These are phyloP conservation scores for Penicillium robsamsonii DNA, from an alignment of 495 filamentous ascomycete genomes.

Conservation along the genomic window DNA sequence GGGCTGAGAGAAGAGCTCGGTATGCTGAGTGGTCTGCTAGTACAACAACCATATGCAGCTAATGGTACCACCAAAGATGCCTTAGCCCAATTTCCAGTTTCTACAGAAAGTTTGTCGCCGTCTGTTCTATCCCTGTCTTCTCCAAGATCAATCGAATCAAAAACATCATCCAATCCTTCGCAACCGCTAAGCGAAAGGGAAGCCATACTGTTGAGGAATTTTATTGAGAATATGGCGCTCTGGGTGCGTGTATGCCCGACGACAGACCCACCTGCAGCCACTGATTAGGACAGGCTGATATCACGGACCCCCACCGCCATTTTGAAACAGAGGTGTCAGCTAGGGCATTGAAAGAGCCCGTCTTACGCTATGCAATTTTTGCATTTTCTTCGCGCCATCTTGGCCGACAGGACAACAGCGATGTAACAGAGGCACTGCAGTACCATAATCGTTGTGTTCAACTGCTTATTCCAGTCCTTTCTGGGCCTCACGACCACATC, in stretches of 20 bases:
- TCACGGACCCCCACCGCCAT: constrained; percentile 32
- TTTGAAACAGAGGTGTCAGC: constrained; percentile 28
- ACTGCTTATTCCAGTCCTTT: constrained; percentile 27
- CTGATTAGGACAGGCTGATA: constrained; percentile 24
- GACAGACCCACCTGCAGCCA: background rate
- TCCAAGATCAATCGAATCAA: background rate
- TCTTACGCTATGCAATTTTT: constrained; percentile 29
- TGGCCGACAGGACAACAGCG: constrained; percentile 17
- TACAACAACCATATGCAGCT: background rate
- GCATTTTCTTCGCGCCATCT: constrained; percentile 34
- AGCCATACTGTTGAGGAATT: constrained; percentile 29
- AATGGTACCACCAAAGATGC: background rate
- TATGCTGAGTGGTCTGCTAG: background rate
- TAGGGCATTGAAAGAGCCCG: constrained; percentile 25
- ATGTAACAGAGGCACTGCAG: constrained; percentile 26
- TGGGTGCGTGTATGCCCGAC: constrained; percentile 22
- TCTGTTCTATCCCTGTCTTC: constrained; percentile 7
- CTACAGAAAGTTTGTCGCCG: constrained; percentile 6
- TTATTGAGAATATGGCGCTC: constrained; percentile 34
- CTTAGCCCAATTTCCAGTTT: background rate
- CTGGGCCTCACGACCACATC: constrained; percentile 20
- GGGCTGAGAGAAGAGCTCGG: background rate
- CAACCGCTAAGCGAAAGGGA: constrained; percentile 23
- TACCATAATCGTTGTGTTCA: constrained; percentile 32
- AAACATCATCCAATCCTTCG: constrained; percentile 1